These are phyloP conservation scores for Pyrenula aspistea DNA, from an alignment of 495 filamentous ascomycete genomes.

Conservation along the genomic window DNA sequence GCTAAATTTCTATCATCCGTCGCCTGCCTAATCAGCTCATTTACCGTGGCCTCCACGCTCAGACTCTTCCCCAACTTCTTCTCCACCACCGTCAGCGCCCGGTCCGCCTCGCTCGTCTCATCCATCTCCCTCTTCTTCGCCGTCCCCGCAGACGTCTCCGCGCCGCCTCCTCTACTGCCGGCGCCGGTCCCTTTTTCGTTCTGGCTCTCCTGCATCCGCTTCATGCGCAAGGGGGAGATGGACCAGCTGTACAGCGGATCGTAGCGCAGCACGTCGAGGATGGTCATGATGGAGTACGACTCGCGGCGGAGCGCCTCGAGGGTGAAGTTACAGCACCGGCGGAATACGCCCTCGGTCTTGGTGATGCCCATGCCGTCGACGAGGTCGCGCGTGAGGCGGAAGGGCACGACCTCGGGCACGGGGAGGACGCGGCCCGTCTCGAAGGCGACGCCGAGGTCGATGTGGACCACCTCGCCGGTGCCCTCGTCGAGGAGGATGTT, in stretches of 20 bases:
- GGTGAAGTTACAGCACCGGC: constrained; percentile 94
- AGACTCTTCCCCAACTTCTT: constrained; percentile 91
- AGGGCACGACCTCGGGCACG: constrained; percentile 89
- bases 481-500: constrained; percentile 89
- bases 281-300: constrained; percentile 90
- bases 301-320: constrained; percentile 87
- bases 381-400: constrained; percentile 87
- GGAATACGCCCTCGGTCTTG: constrained; percentile 88
- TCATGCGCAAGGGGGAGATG: constrained; percentile 77
- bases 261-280: constrained; percentile 88
- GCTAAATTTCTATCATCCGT: constrained; percentile 89
- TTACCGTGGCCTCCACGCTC: constrained; percentile 89
- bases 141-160: constrained; percentile 14
- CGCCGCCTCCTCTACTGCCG: constrained; percentile 61
- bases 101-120: constrained; percentile 82
- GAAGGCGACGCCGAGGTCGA: constrained; percentile 92
- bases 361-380: constrained; percentile 97
- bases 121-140: constrained; percentile 40
- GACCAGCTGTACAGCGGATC: constrained; percentile 95
- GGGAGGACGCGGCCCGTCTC: constrained; percentile 89
- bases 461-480: constrained; percentile 90
- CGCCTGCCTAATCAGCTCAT: constrained; percentile 91
- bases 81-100: constrained; percentile 80
- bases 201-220: constrained; percentile 56
- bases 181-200: constrained; percentile 61